Conservation (phyloP, 805 yeast species). For the Nakazawaea molendinolei region DNA sequence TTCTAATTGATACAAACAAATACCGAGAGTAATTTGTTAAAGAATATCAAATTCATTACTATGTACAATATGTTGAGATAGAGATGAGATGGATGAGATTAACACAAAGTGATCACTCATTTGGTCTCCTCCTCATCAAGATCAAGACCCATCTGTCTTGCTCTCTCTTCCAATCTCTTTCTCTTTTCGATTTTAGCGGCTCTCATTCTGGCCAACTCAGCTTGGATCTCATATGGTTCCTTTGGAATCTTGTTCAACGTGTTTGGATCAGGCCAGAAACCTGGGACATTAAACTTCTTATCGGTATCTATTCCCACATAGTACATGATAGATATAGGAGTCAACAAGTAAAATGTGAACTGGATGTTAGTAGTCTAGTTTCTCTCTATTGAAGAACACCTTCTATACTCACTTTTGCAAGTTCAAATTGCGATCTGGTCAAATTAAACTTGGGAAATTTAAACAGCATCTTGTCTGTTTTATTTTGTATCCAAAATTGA, state of each 20-base stretch:
- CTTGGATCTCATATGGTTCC: slow-evolving; percentile 86
- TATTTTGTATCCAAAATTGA: no score
- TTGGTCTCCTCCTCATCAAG: slow-evolving; percentile 40
- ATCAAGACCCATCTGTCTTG: slow-evolving; percentile 61
- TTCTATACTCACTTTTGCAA: slow-evolving; percentile 34
- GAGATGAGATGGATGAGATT: no score
- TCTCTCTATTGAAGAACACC: not conserved
- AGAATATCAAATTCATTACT: no score
- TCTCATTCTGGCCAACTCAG: slow-evolving; percentile 83
- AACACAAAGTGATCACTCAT: no score
- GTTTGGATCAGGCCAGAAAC: slow-evolving; percentile 96
- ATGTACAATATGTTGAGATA: no score
- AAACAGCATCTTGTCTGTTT: slow-evolving; percentile 10
- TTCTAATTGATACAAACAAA: no score
- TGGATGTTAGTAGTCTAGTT: slow-evolving; percentile 18
- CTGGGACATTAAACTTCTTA: slow-evolving; percentile 81
- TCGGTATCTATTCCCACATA: slow-evolving; percentile 90
- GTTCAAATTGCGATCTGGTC: slow-evolving; percentile 47
- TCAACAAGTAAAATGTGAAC: slow-evolving; percentile 78
- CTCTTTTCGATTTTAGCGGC: slow-evolving; percentile 71
- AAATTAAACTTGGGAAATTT: slow-evolving; percentile 20
- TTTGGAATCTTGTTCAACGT: slow-evolving; percentile 88
- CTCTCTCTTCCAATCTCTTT: slow-evolving; percentile 62
- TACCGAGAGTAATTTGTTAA: no score
- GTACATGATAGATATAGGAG: slow-evolving; percentile 90